Evolutionary conservation across 2,329 filamentous ascomycete species (phyloP), one percentile per base, ranked within the genome.

Genomic region (Cyclaneusma minus): DNA sequence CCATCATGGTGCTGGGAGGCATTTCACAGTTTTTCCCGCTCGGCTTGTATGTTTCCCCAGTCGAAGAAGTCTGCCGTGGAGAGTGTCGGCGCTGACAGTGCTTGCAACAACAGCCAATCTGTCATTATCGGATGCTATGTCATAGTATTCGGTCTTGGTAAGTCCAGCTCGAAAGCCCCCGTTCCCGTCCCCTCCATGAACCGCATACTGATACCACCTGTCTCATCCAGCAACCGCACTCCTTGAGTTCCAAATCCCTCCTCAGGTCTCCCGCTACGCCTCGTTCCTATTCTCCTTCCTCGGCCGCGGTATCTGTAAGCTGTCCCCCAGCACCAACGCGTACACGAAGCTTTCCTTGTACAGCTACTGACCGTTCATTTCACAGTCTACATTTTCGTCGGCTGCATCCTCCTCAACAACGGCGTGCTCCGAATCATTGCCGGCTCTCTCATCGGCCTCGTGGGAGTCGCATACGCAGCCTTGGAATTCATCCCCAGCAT

Each of bases 221-320:
- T 13, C 14, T 14, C 9, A 10, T 19, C 24, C 18, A 28, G 24
- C 28, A 13, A 14, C 26, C 14, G 22, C 10, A 16, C 16, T 16
- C 14, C 18, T 43, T 64, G 89, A 98, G 56, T 92, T 95, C 60
- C 79, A 93, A 55, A 87, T 94, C 42, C 87, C 89, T 26, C 82
- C 85, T 32, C 85, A 93, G 51, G 66, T 93, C 29, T 78, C 84
- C 31, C 77, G 83, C 57, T 93, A 95, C 61, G 87, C 84, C 29
- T 92, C 83, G 7, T 98, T 98, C 64, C 75, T 95, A 55, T 95
- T 95, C 64, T 92, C 82, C 31, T 95, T 98, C 65, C 59, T 95
- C 41, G 89, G 89, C 35, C 84, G 89, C 49, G 89, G 89, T 55
- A 64, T 83, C 51, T 95, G 85, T 93, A 71, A 58, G 83, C 73